These are phyloP conservation scores for Euphrasia arctica DNA, from an alignment of 305 asterid species.

Conservation along the genomic window DNA sequence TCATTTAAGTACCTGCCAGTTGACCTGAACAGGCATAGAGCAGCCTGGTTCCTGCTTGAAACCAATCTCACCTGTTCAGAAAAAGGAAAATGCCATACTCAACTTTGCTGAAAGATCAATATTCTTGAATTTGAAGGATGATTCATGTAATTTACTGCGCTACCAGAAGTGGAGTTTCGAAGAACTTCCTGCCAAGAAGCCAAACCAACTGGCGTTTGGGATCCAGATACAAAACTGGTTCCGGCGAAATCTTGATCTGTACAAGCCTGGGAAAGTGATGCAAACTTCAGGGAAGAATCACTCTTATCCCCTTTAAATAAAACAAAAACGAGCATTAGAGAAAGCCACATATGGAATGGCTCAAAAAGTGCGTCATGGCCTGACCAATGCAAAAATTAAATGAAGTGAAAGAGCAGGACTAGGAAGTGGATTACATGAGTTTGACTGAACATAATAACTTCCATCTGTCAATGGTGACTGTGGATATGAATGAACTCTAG, in stretches of 20 bases:
- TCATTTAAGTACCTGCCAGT: slow-evolving; percentile 49
- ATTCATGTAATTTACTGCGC: slow-evolving; percentile 3
- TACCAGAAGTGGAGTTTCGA: slow-evolving; percentile 46
- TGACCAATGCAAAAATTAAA: slow-evolving; percentile 5
- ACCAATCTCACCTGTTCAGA: slow-evolving; percentile 57
- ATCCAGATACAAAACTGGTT: slow-evolving; percentile 33
- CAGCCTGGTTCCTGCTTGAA: slow-evolving; percentile 43
- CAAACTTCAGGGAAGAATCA: slow-evolving; percentile 32
- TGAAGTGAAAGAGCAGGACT: slow-evolving; percentile 38
- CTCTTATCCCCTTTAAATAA: slow-evolving; percentile 36
- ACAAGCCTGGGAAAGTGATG: slow-evolving; percentile 22
- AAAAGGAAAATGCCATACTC: slow-evolving; percentile 22
- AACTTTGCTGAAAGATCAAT: slow-evolving; percentile 14
- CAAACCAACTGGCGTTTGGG: slow-evolving; percentile 36
- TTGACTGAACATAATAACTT: slow-evolving; percentile 44
- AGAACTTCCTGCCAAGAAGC: slow-evolving; percentile 45
- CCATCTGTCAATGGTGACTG: slow-evolving; percentile 49
- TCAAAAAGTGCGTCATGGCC: slow-evolving; percentile 12
- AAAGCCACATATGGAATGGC: slow-evolving; percentile 13
- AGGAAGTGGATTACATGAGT: slow-evolving; percentile 44
- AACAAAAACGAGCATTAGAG: background rate
- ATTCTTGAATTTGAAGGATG: slow-evolving; percentile 18
- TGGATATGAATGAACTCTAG: slow-evolving; percentile 53
- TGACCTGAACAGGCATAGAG: slow-evolving; percentile 41
- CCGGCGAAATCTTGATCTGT: slow-evolving; percentile 34